A percentile compares a stretch with the other conserved stretches of the same genome.
phyloP scores from a whole-genome alignment of 2,329 filamentous ascomycete species.

The Aureobasidium subglaciale region DNA sequence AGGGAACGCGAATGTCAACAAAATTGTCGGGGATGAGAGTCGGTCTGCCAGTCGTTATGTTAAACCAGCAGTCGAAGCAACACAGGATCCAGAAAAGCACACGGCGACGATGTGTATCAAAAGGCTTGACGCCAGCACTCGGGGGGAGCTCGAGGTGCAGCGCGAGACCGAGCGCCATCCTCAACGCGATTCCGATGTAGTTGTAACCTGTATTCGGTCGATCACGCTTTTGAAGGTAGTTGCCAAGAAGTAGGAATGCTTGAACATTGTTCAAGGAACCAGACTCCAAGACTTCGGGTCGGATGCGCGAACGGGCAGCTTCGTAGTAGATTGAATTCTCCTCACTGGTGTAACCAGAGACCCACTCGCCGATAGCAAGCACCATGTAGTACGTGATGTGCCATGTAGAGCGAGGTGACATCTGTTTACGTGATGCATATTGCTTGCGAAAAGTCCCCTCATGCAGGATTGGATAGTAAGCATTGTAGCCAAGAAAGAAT shows the following conservation, averaged over 20 bases:
- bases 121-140: slow-evolving; percentile 29
- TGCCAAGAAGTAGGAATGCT: slow-evolving; percentile 38
- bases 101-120: slow-evolving; percentile 28
- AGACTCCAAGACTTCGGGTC: slow-evolving; percentile 42
- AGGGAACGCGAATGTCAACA: slow-evolving; percentile 37
- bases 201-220: slow-evolving; percentile 46
- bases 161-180: slow-evolving; percentile 44
- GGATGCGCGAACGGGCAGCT: slow-evolving; percentile 40
- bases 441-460: slow-evolving; percentile 42
- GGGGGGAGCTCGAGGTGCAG: slow-evolving; percentile 45
- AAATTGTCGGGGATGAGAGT: slow-evolving; percentile 39
- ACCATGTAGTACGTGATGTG: slow-evolving; percentile 40
- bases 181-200: slow-evolving; percentile 40
- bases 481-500: slow-evolving; percentile 42
- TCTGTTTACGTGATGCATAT: slow-evolving; percentile 31
- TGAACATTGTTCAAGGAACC: slow-evolving; percentile 46
- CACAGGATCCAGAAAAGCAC: slow-evolving; percentile 32
- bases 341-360: slow-evolving; percentile 34
- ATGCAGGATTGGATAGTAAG: slow-evolving; percentile 42
- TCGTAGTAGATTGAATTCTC: slow-evolving; percentile 38
- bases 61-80: slow-evolving; percentile 43
- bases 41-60: slow-evolving; percentile 44
- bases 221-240: slow-evolving; percentile 44
- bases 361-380: slow-evolving; percentile 38
- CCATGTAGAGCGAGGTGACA: slow-evolving; percentile 35